Percentiles rank a stretch among this genome's conserved stretches.
These are phyloP conservation scores for Pichia norvegensis DNA, from an alignment of 1,139 yeast species.

Conservation along the genomic window DNA sequence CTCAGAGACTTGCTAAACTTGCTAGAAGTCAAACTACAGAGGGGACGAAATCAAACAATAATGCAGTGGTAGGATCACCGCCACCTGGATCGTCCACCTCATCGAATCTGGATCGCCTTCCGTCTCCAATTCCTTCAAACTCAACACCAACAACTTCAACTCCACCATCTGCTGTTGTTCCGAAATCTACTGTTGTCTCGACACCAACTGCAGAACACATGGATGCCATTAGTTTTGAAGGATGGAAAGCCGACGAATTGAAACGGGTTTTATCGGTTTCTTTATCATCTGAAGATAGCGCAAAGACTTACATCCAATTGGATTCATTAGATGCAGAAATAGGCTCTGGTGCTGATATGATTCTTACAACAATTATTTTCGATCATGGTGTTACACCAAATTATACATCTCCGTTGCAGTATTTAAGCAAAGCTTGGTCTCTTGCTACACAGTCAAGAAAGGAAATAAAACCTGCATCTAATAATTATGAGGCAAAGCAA, in stretches of 20 bases:
- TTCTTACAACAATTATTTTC: conserved; percentile 48
- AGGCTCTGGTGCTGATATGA: conserved; percentile 33
- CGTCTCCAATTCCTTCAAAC: not conserved
- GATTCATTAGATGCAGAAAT: conserved; percentile 33
- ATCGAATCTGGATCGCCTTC: not conserved
- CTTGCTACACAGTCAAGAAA: conserved; percentile 35
- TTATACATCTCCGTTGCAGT: conserved; percentile 35
- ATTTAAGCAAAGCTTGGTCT: conserved; percentile 39
- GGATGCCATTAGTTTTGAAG: conserved; percentile 13
- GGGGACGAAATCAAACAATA: not conserved
- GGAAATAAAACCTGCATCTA: conserved; percentile 24
- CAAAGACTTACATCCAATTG: conserved; percentile 27
- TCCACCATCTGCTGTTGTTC: not conserved
- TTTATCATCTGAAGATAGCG: conserved; percentile 17
- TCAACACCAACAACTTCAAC: not conserved
- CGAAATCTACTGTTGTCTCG: not conserved
- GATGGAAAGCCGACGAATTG: conserved; percentile 31
- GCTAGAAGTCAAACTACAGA: not conserved
- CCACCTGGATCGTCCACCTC: not conserved
- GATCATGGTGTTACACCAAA: conserved; percentile 38
- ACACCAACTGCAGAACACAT: not conserved
- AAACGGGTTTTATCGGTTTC: conserved; percentile 39
- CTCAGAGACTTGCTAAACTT: conserved; percentile 45
- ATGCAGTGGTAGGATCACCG: not conserved
- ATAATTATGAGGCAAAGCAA: conserved; percentile 32